These are phyloP conservation scores for Lactifluus pinguis DNA, from an alignment of 768 basidiomycete species.

Conservation along the genomic window DNA sequence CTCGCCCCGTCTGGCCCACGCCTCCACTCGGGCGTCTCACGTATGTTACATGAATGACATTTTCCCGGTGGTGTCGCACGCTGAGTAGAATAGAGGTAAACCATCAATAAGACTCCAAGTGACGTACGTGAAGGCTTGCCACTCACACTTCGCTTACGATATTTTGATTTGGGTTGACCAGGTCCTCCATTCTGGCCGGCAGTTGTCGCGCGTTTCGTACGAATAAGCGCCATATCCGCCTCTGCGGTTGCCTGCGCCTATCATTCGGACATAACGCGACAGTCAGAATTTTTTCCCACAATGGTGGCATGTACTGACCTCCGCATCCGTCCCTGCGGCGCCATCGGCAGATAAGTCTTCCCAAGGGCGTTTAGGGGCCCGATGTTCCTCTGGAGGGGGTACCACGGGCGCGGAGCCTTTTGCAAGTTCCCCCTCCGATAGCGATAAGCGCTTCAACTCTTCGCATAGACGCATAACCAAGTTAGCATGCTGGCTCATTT, in stretches of 20 bases:
- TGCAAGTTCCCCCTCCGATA: slow-evolving; percentile 19
- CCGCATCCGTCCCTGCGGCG: slow-evolving; percentile 8
- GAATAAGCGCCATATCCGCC: slow-evolving; percentile 79
- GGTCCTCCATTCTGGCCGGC: slow-evolving; percentile 39
- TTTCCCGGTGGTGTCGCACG: slow-evolving; percentile 80
- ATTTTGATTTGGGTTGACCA: slow-evolving; percentile 64
- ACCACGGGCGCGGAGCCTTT: slow-evolving; percentile 17
- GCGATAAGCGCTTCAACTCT: slow-evolving; percentile 40
- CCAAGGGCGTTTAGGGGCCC: slow-evolving; percentile 73
- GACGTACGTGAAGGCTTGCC: slow-evolving; percentile 6
- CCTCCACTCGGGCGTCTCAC: slow-evolving; percentile 85
- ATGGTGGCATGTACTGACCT: slow-evolving; percentile 11
- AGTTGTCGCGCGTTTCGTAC: slow-evolving; percentile 66
- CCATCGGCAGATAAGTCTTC: slow-evolving; percentile 55
- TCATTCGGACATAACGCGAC: slow-evolving; percentile 23
- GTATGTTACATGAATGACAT: slow-evolving; percentile 81
- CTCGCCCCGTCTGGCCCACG: slow-evolving; percentile 78
- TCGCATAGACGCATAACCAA: slow-evolving; percentile 63
- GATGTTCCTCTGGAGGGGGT: slow-evolving; percentile 37
- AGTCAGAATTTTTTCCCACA: slow-evolving; percentile 7
- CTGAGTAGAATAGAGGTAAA: slow-evolving; percentile 34
- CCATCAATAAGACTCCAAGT: slow-evolving; percentile 21
- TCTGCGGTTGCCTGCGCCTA: slow-evolving; percentile 58
- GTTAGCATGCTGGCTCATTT: slow-evolving; percentile 61
- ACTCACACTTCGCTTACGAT: slow-evolving; percentile 79